These are phyloP conservation scores for Hsuehochloa calcarea DNA, from an alignment of 176 grass and related monocot genomes.

Conservation along the genomic window DNA sequence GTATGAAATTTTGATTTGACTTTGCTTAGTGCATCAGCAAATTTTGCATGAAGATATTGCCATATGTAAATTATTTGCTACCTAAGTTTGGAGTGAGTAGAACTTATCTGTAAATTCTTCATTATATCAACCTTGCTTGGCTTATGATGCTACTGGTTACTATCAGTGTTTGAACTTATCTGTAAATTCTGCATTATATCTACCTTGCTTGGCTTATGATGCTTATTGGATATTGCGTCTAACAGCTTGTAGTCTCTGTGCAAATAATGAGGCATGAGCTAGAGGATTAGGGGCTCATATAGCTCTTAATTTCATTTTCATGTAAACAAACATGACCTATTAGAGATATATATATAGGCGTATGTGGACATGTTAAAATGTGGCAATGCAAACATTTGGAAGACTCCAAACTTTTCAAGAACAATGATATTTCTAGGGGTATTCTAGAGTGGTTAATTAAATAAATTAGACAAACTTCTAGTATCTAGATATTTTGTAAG, in stretches of 20 bases:
- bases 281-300: no score
- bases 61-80: not conserved
- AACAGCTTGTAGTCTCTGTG: not conserved
- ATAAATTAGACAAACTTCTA: no score
- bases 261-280: no score
- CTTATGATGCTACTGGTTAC: not conserved
- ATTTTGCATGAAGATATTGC: not conserved
- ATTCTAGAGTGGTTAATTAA: no score
- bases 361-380: no score
- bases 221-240: not conserved
- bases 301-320: not conserved
- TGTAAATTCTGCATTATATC: not conserved
- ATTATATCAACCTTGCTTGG: not conserved
- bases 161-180: not conserved
- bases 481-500: no score
- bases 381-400: no score
- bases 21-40: not conserved
- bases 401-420: no score
- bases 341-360: no score
- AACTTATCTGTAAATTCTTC: not conserved
- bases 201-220: not conserved
- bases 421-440: no score
- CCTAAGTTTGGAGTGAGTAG: not conserved
- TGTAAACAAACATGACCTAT: not conserved
- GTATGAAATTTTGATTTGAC: not conserved